Evolutionary conservation across 768 basidiomycete genomes (phyloP), one percentile per base, ranked within the genome.

Genomic region (Tricholoma sp.): DNA sequence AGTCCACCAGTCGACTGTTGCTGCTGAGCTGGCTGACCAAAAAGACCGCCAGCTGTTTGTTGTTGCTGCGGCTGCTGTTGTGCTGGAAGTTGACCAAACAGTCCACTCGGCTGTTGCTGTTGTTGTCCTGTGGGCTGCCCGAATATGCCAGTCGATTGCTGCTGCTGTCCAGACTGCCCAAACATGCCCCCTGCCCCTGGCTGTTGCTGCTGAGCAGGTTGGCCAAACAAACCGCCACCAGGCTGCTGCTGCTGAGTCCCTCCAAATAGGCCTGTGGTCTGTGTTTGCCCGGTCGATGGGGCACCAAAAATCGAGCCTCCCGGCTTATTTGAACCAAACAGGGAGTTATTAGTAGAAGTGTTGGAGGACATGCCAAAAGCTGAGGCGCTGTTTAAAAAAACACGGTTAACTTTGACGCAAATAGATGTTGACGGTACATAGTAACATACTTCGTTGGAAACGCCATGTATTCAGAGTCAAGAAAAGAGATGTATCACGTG

Each of bases 301-400:
- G 57, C 57, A 15, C 76, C 77, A 67, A 81, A 81, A 53, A 77
- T 60, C 13, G 71, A 66, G 20, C 29, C 50, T 15, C 63, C 64
- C 48, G 74, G 63, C 57, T 72, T 74, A 34, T 65, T 61, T 55
- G 65, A 56, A 10, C 73, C 65, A 50, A 74, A 72, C 34, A 70
- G 52, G 44, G 68, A 60, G 28, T 74, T 47, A 47, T 47, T 47
- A 10, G 42, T 20, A 11, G 42, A 24, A 29, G 24, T 24, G 24
- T 13, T 47, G 45, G 45, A 28, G 12, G 45, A 6, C 24, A 29
- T 47, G 12, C 45, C 45, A 29, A 47, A 47, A 47, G 45, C 45
- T 28, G 45, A 28, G 4, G 45, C 4, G 45, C 45, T 47, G 24
- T 47, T n/a, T 47, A 12, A 4, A 47, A 28, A 9, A 11, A 12